phyloP scores from a whole-genome alignment of 495 filamentous ascomycete species.

The Coniosporium apollinis region DNA sequence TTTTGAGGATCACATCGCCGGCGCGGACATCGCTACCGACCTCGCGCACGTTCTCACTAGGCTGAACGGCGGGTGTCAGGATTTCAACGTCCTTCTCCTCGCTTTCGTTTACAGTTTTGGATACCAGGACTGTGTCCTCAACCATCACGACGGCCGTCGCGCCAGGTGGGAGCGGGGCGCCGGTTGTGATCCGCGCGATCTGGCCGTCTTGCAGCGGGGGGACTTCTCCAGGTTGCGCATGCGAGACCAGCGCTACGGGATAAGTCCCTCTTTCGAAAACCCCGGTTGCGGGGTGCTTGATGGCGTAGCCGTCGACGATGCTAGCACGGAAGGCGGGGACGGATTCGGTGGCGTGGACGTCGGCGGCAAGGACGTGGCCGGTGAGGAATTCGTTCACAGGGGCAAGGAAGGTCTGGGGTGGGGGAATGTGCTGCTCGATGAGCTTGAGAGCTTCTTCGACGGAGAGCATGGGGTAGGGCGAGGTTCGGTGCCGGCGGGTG shows the following conservation, averaged over 20 bases:
- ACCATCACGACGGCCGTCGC: slow-evolving; percentile 95
- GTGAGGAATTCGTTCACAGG: slow-evolving; percentile 47
- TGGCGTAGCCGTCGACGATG: slow-evolving; percentile 94
- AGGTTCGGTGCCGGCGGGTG: slow-evolving; percentile 56
- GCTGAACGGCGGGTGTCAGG: slow-evolving; percentile 50
- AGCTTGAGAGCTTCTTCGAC: slow-evolving; percentile 64
- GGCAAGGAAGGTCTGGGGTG: slow-evolving; percentile 33
- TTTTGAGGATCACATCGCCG: slow-evolving; percentile 49
- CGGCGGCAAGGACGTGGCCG: slow-evolving; percentile 64
- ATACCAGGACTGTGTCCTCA: slow-evolving; percentile 68
- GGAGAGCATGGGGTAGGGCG: slow-evolving; percentile 82
- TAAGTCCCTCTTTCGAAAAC: slow-evolving; percentile 71
- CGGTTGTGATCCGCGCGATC: slow-evolving; percentile 83
- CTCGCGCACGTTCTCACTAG: slow-evolving; percentile 79
- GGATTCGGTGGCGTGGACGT: slow-evolving; percentile 59
- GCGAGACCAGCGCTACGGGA: slow-evolving; percentile 73
- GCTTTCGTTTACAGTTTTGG: slow-evolving; percentile 54
- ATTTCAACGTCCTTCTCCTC: slow-evolving; percentile 86
- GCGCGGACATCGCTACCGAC: slow-evolving; percentile 71
- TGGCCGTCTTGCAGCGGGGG: slow-evolving; percentile 49
- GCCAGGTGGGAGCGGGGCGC: slow-evolving; percentile 74
- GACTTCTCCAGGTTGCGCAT: slow-evolving; percentile 51
- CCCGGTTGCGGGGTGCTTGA: slow-evolving; percentile 43
- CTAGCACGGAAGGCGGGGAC: slow-evolving; percentile 90
- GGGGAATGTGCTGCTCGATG: slow-evolving; percentile 52